Evolutionary conservation across 805 yeast species (phyloP).

Genomic region (Yarrowia phangngaensis): DNA sequence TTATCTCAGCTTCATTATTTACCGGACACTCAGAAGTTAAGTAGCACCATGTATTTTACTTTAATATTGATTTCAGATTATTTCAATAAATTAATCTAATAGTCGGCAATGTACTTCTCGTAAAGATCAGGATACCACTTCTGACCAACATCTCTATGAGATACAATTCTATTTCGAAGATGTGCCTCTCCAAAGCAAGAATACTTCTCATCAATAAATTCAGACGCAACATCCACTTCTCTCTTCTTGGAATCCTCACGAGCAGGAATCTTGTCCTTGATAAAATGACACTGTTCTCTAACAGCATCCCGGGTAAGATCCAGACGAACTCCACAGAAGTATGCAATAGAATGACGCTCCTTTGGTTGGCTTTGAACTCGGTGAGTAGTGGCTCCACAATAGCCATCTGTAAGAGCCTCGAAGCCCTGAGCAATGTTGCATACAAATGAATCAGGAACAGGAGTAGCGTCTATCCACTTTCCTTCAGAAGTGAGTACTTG

Average conservation of each 20-base stretch:
- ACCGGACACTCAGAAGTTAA: no score
- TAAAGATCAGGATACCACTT: constrained; percentile 43
- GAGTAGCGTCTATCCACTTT: constrained; percentile 54
- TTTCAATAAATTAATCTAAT: no score
- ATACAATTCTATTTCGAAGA: constrained; percentile 42
- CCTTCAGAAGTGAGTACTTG: constrained; percentile 56
- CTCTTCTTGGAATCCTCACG: constrained; percentile 34
- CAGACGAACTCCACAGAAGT: constrained; percentile 45
- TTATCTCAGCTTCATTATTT: no score
- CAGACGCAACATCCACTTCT: constrained; percentile 36
- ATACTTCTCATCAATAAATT: constrained; percentile 37
- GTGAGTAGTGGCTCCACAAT: constrained; percentile 59
- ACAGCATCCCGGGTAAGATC: constrained; percentile 37
- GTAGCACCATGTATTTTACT: no score
- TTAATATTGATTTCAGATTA: no score
- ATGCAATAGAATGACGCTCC: constrained; percentile 45
- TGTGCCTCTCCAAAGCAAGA: constrained; percentile 43
- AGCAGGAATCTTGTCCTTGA: constrained; percentile 36
- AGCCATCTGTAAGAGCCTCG: constrained; percentile 56
- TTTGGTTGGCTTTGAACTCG: constrained; percentile 47
- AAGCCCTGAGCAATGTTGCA: constrained; percentile 60
- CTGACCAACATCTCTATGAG: constrained; percentile 43
- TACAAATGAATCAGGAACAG: constrained; percentile 48
- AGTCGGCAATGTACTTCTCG: constrained; percentile 32
- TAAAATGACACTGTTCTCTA: constrained; percentile 31